Conservation (phyloP, 768 basidiomycete species). For the Suillus weaverae region DNA sequence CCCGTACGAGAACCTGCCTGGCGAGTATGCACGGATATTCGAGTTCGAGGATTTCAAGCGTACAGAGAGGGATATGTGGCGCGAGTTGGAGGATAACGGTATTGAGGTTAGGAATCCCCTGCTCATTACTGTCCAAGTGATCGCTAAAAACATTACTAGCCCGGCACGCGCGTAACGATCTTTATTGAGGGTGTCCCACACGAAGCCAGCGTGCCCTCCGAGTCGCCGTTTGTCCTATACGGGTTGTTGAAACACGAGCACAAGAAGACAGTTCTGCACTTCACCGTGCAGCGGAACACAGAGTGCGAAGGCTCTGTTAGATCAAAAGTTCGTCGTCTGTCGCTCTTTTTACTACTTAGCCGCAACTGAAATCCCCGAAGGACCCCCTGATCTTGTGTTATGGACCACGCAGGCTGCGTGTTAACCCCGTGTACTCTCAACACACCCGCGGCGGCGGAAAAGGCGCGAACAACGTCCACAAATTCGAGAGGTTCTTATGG, state of each 20-base stretch:
- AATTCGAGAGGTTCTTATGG: slow-evolving; percentile 87
- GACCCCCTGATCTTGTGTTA: slow-evolving; percentile 88
- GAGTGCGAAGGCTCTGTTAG: slow-evolving; percentile 87
- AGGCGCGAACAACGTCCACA: slow-evolving; percentile 96
- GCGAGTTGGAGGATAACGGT: slow-evolving; percentile 64
- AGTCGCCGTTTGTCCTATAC: slow-evolving; percentile 64
- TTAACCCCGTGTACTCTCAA: slow-evolving; percentile 91
- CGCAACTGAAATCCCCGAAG: slow-evolving; percentile 35
- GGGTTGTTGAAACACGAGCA: slow-evolving; percentile 93
- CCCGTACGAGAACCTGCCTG: slow-evolving; percentile 91
- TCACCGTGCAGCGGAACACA: slow-evolving; percentile 91
- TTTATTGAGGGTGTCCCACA: slow-evolving; percentile 74
- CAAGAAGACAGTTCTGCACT: slow-evolving; percentile 90
- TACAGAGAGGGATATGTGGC: slow-evolving; percentile 71
- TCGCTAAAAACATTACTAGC: slow-evolving; percentile 31
- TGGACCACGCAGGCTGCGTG: slow-evolving; percentile 80
- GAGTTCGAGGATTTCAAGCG: slow-evolving; percentile 94
- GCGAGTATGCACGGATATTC: slow-evolving; percentile 94
- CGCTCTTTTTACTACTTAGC: not conserved
- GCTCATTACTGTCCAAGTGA: not conserved
- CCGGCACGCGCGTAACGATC: slow-evolving; percentile 79
- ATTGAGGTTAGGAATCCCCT: slow-evolving; percentile 57
- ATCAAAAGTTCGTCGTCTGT: slow-evolving; percentile 66
- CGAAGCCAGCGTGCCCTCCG: slow-evolving; percentile 42
- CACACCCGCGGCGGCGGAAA: slow-evolving; percentile 88